Base-by-base conservation (phyloP, 2,329 filamentous ascomycete species). In the Lomentospora prolificans region DNA sequence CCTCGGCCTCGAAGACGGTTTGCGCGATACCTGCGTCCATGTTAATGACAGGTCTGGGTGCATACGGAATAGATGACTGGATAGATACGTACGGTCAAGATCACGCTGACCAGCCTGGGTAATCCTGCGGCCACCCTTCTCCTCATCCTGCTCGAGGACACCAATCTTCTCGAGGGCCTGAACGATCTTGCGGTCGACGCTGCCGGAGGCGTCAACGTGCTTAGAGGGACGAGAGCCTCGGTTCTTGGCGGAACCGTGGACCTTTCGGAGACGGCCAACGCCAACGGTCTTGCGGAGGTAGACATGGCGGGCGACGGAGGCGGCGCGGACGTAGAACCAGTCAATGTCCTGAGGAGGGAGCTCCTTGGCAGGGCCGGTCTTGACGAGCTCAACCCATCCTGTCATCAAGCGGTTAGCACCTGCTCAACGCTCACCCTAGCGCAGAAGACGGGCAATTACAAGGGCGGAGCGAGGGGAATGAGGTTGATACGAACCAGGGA, bases 361-460 rank as follows among this genome's bases (percentile, higher is more conserved):
- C 82, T 99, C 94, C 79, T 96, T 96, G 74, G 88, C 87, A 73
- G 86, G 83, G 70, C 90, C 92, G 67, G 92, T 96, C 88, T 99
- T 99, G 80, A 97, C 94, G 71, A 92, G 96, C 75, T 99, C 94
- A 75, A 96, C 92, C 92, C 92, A 97, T 81, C 90, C 90, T 95
- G 59, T 2, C 30, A 33, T 4, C 3, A 53, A 30, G n/a, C 10
- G 10, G n/a, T 51, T 51, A 51, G 48, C 24, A 8, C 9, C 44
- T 5, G 44, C 22, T 31, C 48, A 6, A 12, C 10, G 39, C 55
- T 59, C 55, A 60, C 59, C n/a, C 44, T 57, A 54, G 46, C n/a
- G 1, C 3, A 30, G 22, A 19, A 54, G 39, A 28, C 25, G 48
- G 9, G 6, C 28, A 17, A 25, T 52, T 3, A 31, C 17, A 14